Evolutionary conservation across 257 asterid genomes (phyloP).

Genomic region (Marsdenia floribunda): DNA sequence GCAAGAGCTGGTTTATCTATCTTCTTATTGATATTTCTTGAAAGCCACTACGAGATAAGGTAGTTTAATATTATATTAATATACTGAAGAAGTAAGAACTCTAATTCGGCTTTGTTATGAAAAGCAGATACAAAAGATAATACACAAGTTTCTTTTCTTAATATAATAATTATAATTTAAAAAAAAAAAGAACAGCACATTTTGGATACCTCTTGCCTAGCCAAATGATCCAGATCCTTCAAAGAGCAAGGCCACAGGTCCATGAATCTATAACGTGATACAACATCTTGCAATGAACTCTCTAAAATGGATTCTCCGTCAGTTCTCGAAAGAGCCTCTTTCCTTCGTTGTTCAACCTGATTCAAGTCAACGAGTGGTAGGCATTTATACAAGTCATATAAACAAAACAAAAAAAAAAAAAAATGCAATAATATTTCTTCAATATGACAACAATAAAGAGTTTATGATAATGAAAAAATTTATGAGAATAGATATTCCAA

Average conservation of each 20-base stretch:
- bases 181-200: neutral
- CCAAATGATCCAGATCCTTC: slow-evolving; percentile 82
- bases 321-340: slow-evolving; percentile 73
- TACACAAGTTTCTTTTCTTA: too few relatives aligned
- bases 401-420: neutral
- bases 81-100: neutral
- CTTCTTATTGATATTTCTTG: slow-evolving; percentile 63
- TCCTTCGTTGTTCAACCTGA: slow-evolving; percentile 96
- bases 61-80: neutral
- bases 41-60: slow-evolving; percentile 57
- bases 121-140: slow-evolving; percentile 2
- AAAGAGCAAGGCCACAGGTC: slow-evolving; percentile 98
- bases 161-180: neutral
- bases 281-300: slow-evolving; percentile 76
- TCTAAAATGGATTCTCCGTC: slow-evolving; percentile 68
- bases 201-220: slow-evolving; percentile 70
- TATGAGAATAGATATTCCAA: neutral
- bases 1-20: slow-evolving; percentile 47
- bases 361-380: neutral
- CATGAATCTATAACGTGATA: slow-evolving; percentile 86
- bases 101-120: neutral
- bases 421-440: neutral
- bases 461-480: neutral
- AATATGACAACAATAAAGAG: neutral
- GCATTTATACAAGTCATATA: neutral